Percentiles rank a stretch among this genome's conserved stretches.
These are phyloP conservation scores for Geotrichum restrictum DNA, from an alignment of 1,139 yeast species.

Conservation along the genomic window DNA sequence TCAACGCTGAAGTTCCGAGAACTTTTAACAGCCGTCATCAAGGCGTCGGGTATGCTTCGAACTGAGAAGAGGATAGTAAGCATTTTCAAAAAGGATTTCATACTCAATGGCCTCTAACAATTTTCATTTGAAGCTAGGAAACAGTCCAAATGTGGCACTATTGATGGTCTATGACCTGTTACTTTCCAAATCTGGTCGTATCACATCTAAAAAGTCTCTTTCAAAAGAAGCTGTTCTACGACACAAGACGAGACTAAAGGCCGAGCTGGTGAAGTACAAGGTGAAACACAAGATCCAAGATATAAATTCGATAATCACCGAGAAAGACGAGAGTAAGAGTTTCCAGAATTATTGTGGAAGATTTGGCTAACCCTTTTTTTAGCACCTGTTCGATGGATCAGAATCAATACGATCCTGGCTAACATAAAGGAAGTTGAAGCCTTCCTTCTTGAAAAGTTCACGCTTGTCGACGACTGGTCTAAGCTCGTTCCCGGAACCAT, in stretches of 20 bases:
- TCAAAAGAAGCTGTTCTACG: conserved; percentile 74
- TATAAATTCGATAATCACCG: conserved; percentile 45
- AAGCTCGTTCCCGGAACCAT: conserved; percentile 36
- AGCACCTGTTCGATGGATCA: conserved; percentile 84
- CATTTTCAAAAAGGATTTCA: background rate
- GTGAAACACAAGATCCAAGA: conserved; percentile 58
- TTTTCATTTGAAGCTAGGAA: conserved; percentile 32
- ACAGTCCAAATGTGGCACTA: conserved; percentile 49
- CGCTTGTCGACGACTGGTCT: conserved; percentile 16
- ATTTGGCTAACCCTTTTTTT: conserved; percentile 9
- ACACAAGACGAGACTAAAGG: conserved; percentile 74
- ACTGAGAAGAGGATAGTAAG: conserved; percentile 44
- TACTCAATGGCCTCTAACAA: background rate
- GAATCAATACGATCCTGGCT: conserved; percentile 58
- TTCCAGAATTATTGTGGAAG: conserved; percentile 6
- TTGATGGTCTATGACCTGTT: conserved; percentile 78
- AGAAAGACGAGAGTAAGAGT: conserved; percentile 40
- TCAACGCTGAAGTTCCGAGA: conserved; percentile 71
- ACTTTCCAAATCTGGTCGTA: conserved; percentile 70
- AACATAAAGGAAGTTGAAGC: conserved; percentile 40
- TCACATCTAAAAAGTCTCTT: conserved; percentile 85
- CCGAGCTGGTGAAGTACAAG: conserved; percentile 76
- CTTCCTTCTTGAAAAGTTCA: conserved; percentile 6
- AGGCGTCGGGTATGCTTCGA: conserved; percentile 56
- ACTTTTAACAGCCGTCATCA: conserved; percentile 57